Evolutionary conservation across 2,329 filamentous ascomycete genomes (phyloP), one percentile per base, ranked within the genome.

Genomic region (Fusarium graminum): DNA sequence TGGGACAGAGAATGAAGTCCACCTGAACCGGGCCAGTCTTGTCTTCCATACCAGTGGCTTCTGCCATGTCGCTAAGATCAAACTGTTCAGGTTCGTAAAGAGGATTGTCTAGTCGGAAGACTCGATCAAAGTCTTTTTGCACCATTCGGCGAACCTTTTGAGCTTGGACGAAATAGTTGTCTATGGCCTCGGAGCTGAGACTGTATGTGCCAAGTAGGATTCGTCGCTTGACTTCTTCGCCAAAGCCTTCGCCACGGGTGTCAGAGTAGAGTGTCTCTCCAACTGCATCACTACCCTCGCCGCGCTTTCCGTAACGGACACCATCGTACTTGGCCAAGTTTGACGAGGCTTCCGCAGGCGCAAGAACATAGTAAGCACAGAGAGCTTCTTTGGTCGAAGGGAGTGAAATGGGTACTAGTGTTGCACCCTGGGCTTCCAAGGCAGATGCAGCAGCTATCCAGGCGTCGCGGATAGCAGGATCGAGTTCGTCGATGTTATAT

Each of bases 261-360:
- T 85, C 82, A 0, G 93, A 88, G 76, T 95, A 98, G 3, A 97
- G 82, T 1, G 88, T 85, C n/a, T 86, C 83, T 10, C 84, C 83
- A 12, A 81, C 82, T 7, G 84, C 87, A 59, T 89, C 83, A 44
- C 82, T 84, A 11, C 79, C 76, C 3, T 77, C 74, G 7, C 80
- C 80, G 29, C 88, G 85, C 19, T 82, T 83, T 2, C 95, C 95
- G 78, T 97, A 99, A 12, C 95, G 90, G n/a, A 98, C 88, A 19
- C 95, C 95, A 72, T 99, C 96, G 77, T 97, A 99, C 76, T 97
- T 97, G 57, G 95, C 92, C 3, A 99, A 86, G 73, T 99, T 99
- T 16, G 94, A 98, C 2, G 93, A 93, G 5, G 95, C 95, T 79
- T 99, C 95, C 16, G 95, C 94, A 0, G 95, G 93, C 1, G 95